Base-by-base conservation (phyloP, 805 yeast species). In the Ogataea naganishii region DNA sequence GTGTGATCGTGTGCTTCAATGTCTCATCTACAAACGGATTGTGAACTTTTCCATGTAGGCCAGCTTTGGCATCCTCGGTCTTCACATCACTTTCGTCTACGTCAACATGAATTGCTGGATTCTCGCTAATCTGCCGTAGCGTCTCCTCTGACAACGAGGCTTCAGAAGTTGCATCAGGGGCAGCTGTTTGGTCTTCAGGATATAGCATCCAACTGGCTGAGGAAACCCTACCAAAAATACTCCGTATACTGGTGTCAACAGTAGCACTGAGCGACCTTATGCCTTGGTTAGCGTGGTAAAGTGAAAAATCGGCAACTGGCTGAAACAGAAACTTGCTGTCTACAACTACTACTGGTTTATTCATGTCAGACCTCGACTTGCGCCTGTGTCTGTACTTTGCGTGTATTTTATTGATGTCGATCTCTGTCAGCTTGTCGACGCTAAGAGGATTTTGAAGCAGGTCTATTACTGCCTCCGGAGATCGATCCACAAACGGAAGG, bases 221-320 rank as follows among this genome's bases (percentile, higher is more conserved):
- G 1, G 59, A 35, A 10, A 57, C 58, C 34, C 39, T 46, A 3
- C 60, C 60, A 31, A 56, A 44, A 3, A 57, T 49, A 35, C 39
- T 48, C 22, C 43, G 44, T 18, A 57, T 40, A 35, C 60, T 54
- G 11, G 53, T 37, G 33, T 57, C 62, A 12, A 57, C 56, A n/a
- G 61, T 49, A 20, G 34, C 40, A 27, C 60, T 52, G 11, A 57
- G 51, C 8, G 51, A 46, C 29, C 55, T 38, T 6, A 57, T 20
- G 2, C 62, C 60, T 35, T 57, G 61, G 33, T 57, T 60, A 2
- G 62, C 59, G 26, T 48, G 50, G 23, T 52, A 50, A 6, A 53
- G 32, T 3, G 52, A 35, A 18, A 48, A 48, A 18, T 48, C 53
- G 9, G 43, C 14, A 6, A n/a, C n/a, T n/a, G 44, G 32, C 7